Evolutionary conservation across 768 basidiomycete genomes (phyloP), one percentile per base, ranked within the genome.

Genomic region (Mycena latifolia): DNA sequence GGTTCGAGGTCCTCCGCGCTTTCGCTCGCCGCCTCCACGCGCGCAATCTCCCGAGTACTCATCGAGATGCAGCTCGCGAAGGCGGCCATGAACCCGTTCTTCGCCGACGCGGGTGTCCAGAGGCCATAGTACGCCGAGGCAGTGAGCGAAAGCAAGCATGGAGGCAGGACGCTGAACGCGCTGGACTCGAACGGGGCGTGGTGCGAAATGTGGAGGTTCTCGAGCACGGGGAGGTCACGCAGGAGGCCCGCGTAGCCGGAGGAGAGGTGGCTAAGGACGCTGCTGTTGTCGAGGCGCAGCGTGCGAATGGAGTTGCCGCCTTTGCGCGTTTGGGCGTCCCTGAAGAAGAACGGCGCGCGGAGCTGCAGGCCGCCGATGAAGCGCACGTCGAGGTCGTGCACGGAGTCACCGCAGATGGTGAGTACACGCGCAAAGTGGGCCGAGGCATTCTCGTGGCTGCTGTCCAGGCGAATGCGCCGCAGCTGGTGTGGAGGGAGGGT

Each of bases 361-460:
- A 71, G 70, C 52, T 72, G 70, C 35, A 77, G 66, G 24, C 75
- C 74, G 24, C 76, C 76, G 31, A 76, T 74, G 69, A 75, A 77
- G 28, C 74, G 72, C 27, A 76, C 61, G 55, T 77, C 75, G 28
- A 76, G 64, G 9, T 71, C 60, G 37, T 66, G 63, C 24, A 74
- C 72, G 12, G 71, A 69, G 25, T 62, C 55, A 20, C 67, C 69
- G 37, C 72, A 75, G 50, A 76, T 56, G 12, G 55, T 53, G 12
- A 75, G 58, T 3, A 73, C 65, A 54, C 73, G 73, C 17, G 69
- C 69, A 28, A 77, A 72, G 50, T 75, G 71, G 14, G 64, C 59
- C 0, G 69, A 71, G 2, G 72, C 75, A 61, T 76, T 55, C n/a
- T 71, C 71, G 58, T 77, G 73, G 60, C 74, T 75, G 63, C 72